Evolutionary conservation across 202 grass and related monocot genomes (phyloP), one percentile per base, ranked within the genome.

Genomic region (Bolboschoenoplectus hybrid): DNA sequence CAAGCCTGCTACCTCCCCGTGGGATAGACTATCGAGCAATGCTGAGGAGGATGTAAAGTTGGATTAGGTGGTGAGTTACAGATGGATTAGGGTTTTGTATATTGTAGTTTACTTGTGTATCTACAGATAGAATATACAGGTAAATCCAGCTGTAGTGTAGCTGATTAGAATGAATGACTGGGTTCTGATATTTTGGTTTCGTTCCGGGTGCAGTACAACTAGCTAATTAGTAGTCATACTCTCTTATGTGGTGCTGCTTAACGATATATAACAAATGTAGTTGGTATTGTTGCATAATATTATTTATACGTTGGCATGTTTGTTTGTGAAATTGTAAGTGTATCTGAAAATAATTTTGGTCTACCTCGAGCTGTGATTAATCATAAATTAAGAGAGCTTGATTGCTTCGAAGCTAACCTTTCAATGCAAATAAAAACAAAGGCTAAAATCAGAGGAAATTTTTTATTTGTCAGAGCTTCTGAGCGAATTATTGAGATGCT

Each of bases 191-290:
- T 55, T 77, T 53, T 77, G 1, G 74, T 26, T 49, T 12, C 26
- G n/a, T 56, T 57, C 56, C 2, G 10, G 7, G 49, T 78, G 50
- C 35, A 3, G 12, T 78, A 38, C 2, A 57, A 56, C 13, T 78
- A n/a, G 74, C 32, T 77, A 56, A 77, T 56, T 77, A 55, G 51
- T 53, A 50, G 70, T 74, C 52, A 14, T 34, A 74, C n/a, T 34
- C 20, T 44, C 8, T 57, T 55, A 20, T 13, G 2, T 19, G 2
- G 39, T n/a, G 3, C 26, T 45, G 16, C 67, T 71, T 71, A 17
- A 57, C 11, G 52, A 56, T 39, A 57, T 38, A 5, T 57, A 56
- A 39, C 47, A 57, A 10, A 53, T 76, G 20, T 14, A 36, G 72
- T 73, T 53, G 72, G 47, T 34, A 36, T 11, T 76, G 36, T 52